Conservation (phyloP, 2,329 filamentous ascomycete species). For the Cladosporium phlei region DNA sequence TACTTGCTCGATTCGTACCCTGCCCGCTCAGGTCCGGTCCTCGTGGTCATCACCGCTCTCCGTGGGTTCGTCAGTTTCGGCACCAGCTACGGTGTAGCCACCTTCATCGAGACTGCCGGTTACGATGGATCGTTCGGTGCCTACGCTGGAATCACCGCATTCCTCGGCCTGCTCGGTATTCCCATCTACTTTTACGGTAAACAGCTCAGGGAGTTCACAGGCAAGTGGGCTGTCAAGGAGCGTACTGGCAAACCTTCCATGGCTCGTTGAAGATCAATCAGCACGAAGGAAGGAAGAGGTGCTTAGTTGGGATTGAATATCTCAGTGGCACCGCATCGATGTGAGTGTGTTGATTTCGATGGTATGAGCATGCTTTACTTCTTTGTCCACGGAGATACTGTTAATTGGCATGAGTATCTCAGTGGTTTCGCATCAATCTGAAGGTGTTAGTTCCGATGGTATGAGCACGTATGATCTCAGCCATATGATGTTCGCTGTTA, state of each 20-base stretch:
- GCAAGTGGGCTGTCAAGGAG: constrained; percentile 25
- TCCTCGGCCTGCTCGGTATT: constrained; percentile 29
- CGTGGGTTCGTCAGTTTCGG: constrained; percentile 45
- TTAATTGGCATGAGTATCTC: too few relatives aligned
- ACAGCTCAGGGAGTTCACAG: constrained; percentile 30
- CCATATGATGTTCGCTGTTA: too few relatives aligned
- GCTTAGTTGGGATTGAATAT: too few relatives aligned
- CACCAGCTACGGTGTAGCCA: constrained; percentile 35
- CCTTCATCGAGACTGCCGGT: constrained; percentile 30
- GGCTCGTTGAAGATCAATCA: constrained; percentile 17
- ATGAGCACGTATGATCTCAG: too few relatives aligned
- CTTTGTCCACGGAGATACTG: too few relatives aligned
- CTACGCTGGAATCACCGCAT: constrained; percentile 29
- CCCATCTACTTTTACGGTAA: constrained; percentile 31
- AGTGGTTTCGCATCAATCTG: too few relatives aligned
- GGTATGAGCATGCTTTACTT: too few relatives aligned
- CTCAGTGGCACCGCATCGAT: too few relatives aligned
- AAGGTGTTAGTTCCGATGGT: too few relatives aligned
- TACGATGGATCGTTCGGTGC: constrained; percentile 33
- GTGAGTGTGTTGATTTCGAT: too few relatives aligned
- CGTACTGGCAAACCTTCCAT: constrained; percentile 18
- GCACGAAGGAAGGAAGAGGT: too few relatives aligned
- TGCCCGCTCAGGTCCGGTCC: constrained; percentile 37
- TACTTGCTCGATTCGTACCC: constrained; percentile 45
- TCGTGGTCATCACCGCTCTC: constrained; percentile 45